Percentiles rank a stretch among this genome's conserved stretches.
Conservation (phyloP, 305 asterid genomes). For the Solanum aculeatissimum region DNA sequence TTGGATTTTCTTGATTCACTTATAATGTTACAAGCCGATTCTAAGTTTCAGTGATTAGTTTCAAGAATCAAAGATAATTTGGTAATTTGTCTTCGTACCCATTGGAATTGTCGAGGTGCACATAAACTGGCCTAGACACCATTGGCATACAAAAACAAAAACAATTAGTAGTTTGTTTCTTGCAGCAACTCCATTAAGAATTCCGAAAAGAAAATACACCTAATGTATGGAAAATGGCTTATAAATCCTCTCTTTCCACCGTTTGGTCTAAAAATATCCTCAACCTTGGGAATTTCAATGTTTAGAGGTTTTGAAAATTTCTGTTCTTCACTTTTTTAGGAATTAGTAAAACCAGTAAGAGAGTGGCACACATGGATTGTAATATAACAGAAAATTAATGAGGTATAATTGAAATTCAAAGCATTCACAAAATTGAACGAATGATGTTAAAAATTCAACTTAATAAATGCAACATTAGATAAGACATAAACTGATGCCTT, state of each 20-base stretch:
- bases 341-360: background rate
- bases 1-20: background rate
- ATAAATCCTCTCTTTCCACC: too few relatives aligned
- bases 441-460: too few relatives aligned
- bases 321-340: background rate
- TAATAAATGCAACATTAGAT: background rate
- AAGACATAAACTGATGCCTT: background rate
- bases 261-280: background rate
- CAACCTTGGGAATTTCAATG: background rate
- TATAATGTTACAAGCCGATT: background rate
- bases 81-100: background rate
- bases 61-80: background rate
- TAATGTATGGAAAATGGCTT: too few relatives aligned
- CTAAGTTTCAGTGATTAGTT: background rate
- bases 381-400: background rate
- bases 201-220: too few relatives aligned
- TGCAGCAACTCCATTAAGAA: background rate
- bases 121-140: background rate
- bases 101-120: background rate
- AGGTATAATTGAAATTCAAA: background rate
- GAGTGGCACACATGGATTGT: background rate
- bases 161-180: background rate
- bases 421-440: background rate
- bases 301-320: background rate
- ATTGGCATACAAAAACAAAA: background rate